Conservation (phyloP, 2,329 filamentous ascomycete genomes). For the Mollisiaceae sp. region DNA sequence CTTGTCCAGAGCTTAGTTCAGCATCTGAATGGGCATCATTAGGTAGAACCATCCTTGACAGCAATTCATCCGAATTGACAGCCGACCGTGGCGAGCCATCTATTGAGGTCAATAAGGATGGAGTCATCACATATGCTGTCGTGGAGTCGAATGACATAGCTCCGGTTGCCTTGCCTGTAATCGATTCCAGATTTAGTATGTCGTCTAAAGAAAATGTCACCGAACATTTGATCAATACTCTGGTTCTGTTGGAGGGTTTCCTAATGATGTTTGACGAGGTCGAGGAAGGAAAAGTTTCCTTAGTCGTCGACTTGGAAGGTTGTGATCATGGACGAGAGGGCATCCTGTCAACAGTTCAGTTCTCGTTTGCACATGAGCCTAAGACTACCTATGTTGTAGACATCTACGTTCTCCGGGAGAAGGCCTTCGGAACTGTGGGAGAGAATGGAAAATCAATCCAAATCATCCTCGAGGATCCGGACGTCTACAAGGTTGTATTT, state of each 20-base stretch:
- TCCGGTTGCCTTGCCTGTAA: not conserved
- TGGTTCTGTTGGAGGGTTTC: not conserved
- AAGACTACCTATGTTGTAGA: not conserved
- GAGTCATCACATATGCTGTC: too few relatives aligned
- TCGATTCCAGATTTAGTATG: not conserved
- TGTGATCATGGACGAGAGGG: not conserved
- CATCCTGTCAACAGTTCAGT: not conserved
- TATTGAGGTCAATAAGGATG: too few relatives aligned
- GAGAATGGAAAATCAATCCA: not conserved
- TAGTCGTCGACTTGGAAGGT: not conserved
- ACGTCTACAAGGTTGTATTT: constrained; percentile 57
- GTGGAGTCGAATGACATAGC: too few relatives aligned
- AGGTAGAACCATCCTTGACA: too few relatives aligned
- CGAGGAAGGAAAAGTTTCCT: not conserved
- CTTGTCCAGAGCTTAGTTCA: too few relatives aligned
- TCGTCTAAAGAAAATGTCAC: not conserved
- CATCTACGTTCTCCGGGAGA: constrained; percentile 5
- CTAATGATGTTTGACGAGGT: not conserved
- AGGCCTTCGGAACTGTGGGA: constrained; percentile 4
- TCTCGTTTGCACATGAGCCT: not conserved
- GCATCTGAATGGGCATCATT: too few relatives aligned
- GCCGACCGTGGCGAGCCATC: too few relatives aligned
- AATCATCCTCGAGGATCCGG: constrained; percentile 49
- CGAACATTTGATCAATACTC: not conserved
- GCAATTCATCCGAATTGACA: too few relatives aligned